Conservation (phyloP, 164 flowering plant genomes). For the Amborella trichopoda region DNA sequence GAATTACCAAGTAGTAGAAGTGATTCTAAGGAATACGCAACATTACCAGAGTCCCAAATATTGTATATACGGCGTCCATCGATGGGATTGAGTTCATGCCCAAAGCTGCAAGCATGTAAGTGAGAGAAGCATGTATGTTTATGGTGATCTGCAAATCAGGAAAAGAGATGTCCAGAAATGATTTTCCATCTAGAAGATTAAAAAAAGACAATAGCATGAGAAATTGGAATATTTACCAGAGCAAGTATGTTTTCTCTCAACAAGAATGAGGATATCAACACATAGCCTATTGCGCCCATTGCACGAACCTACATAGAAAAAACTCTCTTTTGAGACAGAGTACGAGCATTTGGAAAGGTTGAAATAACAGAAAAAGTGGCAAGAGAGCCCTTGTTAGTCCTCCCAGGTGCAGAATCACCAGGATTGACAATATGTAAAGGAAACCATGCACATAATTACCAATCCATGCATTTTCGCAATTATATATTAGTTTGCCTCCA, state of each 20-base stretch:
- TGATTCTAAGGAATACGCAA: neutral
- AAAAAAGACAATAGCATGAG: neutral
- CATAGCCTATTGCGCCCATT: constrained; percentile 65
- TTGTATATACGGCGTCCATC: constrained; percentile 52
- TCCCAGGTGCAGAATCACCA: too few species aligned
- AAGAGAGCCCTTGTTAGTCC: too few species aligned
- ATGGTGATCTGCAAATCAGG: constrained; percentile 61
- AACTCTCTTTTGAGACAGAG: too few species aligned
- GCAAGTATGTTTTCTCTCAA: constrained; percentile 86
- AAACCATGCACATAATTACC: too few species aligned
- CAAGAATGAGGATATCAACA: constrained; percentile 67
- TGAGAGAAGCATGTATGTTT: constrained; percentile 72
- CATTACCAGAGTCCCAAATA: constrained; percentile 80
- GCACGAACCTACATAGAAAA: constrained; percentile 65
- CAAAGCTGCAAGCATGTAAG: constrained; percentile 46
- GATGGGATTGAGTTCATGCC: constrained; percentile 65
- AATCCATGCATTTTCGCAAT: too few species aligned
- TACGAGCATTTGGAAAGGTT: too few species aligned
- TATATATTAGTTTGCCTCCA: too few species aligned
- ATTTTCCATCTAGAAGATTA: neutral
- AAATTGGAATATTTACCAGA: constrained; percentile 39
- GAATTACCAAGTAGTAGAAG: neutral
- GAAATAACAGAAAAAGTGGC: too few species aligned
- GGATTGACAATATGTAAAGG: too few species aligned
- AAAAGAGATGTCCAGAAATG: constrained; percentile 1